A percentile compares a stretch with the other conserved stretches of the same genome.
These are phyloP conservation scores for Talaromyces sp. DNA, from an alignment of 2,329 filamentous ascomycete species.

Conservation along the genomic window DNA sequence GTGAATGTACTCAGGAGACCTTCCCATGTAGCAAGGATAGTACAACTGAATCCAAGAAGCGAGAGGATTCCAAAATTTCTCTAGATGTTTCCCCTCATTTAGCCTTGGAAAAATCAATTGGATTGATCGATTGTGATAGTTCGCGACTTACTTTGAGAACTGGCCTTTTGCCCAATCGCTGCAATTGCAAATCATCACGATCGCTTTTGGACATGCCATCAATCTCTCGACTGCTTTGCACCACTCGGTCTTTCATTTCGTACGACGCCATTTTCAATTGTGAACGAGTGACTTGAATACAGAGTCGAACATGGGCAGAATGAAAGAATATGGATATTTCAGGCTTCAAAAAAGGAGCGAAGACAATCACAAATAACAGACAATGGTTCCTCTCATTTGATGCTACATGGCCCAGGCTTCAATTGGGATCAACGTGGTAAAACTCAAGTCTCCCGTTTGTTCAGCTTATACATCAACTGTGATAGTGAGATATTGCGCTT, in stretches of 20 bases:
- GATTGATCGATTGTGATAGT: no score
- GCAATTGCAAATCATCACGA: neutral
- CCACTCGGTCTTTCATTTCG: neutral
- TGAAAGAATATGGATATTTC: neutral
- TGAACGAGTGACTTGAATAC: neutral
- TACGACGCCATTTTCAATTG: neutral
- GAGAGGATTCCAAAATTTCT: conserved; percentile 25
- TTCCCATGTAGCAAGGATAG: conserved; percentile 27
- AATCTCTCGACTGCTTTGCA: neutral
- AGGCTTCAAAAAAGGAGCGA: neutral
- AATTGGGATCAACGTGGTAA: neutral
- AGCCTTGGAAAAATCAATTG: neutral
- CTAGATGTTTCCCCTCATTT: conserved; percentile 3
- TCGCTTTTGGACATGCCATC: neutral
- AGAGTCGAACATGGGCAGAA: neutral
- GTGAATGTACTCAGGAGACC: conserved; percentile 7
- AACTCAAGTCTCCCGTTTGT: neutral
- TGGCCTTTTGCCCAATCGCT: neutral
- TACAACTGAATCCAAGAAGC: conserved; percentile 26
- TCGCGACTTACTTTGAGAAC: neutral
- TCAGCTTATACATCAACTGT: neutral
- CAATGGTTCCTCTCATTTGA: neutral
- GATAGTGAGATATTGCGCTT: neutral
- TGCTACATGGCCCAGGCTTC: neutral
- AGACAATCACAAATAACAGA: neutral